Conservation (phyloP, 163 green algal genomes). For the Scenedesmus sp. region DNA sequence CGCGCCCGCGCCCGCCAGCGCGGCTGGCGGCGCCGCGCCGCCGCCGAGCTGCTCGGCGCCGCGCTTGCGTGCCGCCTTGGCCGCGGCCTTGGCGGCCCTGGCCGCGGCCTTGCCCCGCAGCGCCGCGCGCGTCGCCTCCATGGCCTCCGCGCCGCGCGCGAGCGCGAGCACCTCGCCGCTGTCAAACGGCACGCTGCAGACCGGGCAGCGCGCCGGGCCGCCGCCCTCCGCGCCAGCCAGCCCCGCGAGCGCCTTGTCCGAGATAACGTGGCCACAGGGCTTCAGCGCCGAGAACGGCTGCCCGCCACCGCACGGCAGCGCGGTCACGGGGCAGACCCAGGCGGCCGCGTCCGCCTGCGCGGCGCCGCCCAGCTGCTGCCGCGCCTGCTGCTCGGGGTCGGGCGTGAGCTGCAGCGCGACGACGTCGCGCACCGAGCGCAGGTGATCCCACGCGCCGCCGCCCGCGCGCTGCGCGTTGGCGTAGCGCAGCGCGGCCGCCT, state of each 20-base stretch:
- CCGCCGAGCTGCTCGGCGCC: too few relatives aligned
- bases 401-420: conserved; percentile 51
- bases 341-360: not conserved
- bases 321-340: conserved; percentile 62
- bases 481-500: conserved; percentile 46
- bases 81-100: conserved; percentile 30
- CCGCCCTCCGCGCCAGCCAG: not conserved
- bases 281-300: conserved; percentile 60
- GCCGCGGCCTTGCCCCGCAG: conserved; percentile 3
- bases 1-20: too few relatives aligned
- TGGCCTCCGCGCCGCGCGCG: conserved; percentile 2
- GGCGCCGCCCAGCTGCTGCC: not conserved
- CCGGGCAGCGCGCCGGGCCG: conserved; percentile 24
- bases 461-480: conserved; percentile 59
- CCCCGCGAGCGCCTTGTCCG: conserved; percentile 52
- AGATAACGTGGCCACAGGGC: conserved; percentile 67
- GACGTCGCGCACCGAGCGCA: conserved; percentile 60
- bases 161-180: conserved; percentile 5
- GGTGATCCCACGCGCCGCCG: conserved; percentile 55
- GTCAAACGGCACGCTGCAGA: conserved; percentile 43
- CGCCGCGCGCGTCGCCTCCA: conserved; percentile 4
- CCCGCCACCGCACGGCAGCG: conserved; percentile 47
- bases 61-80: not conserved
- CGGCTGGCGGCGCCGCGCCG: too few relatives aligned
- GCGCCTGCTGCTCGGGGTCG: conserved; percentile 19